A percentile compares a stretch with the other conserved stretches of the same genome.
Evolutionary conservation across 2,329 filamentous ascomycete genomes (phyloP).

Genomic region (Aspergillus udagawae): DNA sequence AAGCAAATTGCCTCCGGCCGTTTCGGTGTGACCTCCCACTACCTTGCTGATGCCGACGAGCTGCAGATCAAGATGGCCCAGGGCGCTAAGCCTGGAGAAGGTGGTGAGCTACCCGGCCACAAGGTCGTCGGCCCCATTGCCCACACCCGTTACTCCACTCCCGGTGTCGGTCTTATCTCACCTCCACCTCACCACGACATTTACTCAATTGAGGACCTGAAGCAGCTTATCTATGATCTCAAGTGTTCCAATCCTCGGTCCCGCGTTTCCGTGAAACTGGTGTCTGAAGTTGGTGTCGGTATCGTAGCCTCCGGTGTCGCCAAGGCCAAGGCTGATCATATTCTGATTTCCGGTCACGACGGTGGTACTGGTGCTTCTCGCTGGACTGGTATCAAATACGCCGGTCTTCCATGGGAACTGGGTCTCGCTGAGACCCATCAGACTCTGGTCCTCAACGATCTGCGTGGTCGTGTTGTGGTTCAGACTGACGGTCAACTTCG

Average conservation of each 20-base stretch:
- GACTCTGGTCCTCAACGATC: constrained; percentile 90
- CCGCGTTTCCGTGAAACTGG: constrained; percentile 92
- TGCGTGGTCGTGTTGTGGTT: constrained; percentile 90
- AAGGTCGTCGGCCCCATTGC: constrained; percentile 95
- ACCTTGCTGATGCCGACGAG: constrained; percentile 91
- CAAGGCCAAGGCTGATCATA: constrained; percentile 96
- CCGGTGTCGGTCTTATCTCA: constrained; percentile 92
- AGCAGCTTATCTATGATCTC: constrained; percentile 95
- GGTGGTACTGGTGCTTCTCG: constrained; percentile 93
- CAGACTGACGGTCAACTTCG: constrained; percentile 94
- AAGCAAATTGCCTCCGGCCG: constrained; percentile 96
- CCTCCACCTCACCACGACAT: constrained; percentile 97
- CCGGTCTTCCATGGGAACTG: constrained; percentile 92
- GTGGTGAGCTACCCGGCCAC: constrained; percentile 93
- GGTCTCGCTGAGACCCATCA: constrained; percentile 97
- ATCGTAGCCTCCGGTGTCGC: constrained; percentile 97
- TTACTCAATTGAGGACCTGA: constrained; percentile 96
- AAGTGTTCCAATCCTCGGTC: constrained; percentile 94
- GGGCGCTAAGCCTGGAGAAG: constrained; percentile 95
- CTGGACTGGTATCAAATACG: constrained; percentile 99
- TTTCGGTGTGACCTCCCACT: constrained; percentile 93
- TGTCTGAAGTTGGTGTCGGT: constrained; percentile 94
- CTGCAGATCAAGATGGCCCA: constrained; percentile 99
- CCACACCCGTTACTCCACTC: constrained; percentile 90
- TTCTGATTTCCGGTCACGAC: constrained; percentile 93